phyloP scores from a whole-genome alignment of 371 early-diverging fungal genomes.

The Smittium culicis region DNA sequence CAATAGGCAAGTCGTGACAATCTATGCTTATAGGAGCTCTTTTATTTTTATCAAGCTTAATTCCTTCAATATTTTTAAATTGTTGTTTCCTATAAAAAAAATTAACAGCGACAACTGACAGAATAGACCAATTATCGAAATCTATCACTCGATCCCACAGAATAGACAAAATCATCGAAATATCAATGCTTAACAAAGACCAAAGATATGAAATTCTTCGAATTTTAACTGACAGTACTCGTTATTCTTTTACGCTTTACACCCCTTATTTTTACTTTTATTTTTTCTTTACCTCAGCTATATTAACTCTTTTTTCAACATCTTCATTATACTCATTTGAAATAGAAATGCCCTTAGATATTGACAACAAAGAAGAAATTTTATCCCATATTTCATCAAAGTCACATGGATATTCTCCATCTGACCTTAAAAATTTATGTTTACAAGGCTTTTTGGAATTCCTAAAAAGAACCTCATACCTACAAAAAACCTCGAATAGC shows the following conservation, averaged over 20 bases:
- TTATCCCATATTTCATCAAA: slow-evolving; percentile 15
- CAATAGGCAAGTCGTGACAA: slow-evolving; percentile 19
- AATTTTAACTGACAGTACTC: slow-evolving; percentile 17
- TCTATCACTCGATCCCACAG: slow-evolving; percentile 27
- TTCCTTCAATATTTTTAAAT: no score
- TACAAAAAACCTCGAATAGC: no score
- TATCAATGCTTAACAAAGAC: slow-evolving; percentile 15
- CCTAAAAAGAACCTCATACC: no score
- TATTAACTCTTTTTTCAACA: background rate
- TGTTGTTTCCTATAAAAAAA: no score
- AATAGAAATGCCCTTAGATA: slow-evolving; percentile 14
- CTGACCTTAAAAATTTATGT: slow-evolving; percentile 55
- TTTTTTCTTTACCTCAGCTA: no score
- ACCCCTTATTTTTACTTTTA: no score
- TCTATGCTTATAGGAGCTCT: no score
- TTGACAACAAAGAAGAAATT: slow-evolving; percentile 5
- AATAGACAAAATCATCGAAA: slow-evolving; percentile 17
- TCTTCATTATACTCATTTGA: slow-evolving; percentile 4
- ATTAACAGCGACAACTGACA: slow-evolving; percentile 17
- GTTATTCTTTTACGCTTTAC: background rate
- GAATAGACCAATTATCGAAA: slow-evolving; percentile 13
- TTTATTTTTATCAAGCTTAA: no score
- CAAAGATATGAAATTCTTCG: slow-evolving; percentile 21
- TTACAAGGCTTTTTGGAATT: slow-evolving; percentile 35
- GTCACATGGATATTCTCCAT: slow-evolving; percentile 45